Conservation (phyloP, 306 rosid species). For the Dicorynia guianensis region DNA sequence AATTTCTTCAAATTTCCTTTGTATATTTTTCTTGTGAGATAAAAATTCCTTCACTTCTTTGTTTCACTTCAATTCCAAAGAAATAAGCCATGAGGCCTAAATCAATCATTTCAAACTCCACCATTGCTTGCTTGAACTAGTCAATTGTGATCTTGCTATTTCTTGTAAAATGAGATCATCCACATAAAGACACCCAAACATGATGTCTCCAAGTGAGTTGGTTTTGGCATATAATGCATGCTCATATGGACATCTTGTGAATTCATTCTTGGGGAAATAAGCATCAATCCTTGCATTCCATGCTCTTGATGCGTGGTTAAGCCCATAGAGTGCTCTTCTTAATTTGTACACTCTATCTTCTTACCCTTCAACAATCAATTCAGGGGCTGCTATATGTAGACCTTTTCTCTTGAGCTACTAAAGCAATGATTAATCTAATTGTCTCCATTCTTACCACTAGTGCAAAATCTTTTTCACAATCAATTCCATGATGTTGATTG, state of each 20-base stretch:
- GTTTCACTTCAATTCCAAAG: too few species aligned
- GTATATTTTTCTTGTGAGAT: too few species aligned
- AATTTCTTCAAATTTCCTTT: too few species aligned
- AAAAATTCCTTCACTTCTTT: too few species aligned
- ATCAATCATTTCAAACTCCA: background rate
- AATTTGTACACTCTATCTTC: background rate
- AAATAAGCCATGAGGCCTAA: background rate
- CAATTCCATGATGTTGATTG: background rate
- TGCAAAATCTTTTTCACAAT: background rate
- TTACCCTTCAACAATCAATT: background rate
- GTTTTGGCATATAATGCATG: too few species aligned
- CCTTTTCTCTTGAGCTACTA: background rate
- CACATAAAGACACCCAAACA: too few species aligned
- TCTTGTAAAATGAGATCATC: too few species aligned
- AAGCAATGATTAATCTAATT: background rate
- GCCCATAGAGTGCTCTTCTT: background rate
- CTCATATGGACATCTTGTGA: too few species aligned
- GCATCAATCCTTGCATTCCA: background rate
- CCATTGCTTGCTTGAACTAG: background rate
- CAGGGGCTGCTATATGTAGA: background rate
- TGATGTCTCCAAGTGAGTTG: too few species aligned
- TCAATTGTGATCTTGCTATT: too few species aligned
- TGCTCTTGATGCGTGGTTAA: background rate
- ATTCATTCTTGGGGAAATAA: too few species aligned
- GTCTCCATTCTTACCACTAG: background rate